A percentile compares a stretch with the other conserved stretches of the same genome.
Conservation (phyloP, 75 land plant species). For the Pinus albicaulis region DNA sequence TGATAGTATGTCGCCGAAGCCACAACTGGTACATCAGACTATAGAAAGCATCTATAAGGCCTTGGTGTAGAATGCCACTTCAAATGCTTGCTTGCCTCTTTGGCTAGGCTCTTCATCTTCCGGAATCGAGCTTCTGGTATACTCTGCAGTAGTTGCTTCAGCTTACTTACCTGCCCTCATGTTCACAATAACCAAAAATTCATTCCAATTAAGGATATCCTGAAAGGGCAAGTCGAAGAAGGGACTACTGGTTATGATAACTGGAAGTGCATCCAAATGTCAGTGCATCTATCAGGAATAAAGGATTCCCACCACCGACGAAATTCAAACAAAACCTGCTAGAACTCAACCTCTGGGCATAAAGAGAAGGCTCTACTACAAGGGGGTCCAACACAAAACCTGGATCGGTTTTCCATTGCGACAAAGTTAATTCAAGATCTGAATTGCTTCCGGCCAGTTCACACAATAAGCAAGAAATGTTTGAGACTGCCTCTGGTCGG, state of each 20-base stretch:
- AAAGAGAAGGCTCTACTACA: conserved; percentile 8
- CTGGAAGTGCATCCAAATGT: conserved; percentile 68
- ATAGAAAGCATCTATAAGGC: conserved; percentile 57
- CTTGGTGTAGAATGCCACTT: conserved; percentile 42
- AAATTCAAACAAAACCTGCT: conserved; percentile 63
- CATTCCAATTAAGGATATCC: conserved; percentile 62
- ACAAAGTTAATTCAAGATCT: conserved; percentile 2
- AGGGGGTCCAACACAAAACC: conserved; percentile 19
- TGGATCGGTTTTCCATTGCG: conserved; percentile 13
- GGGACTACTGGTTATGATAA: conserved; percentile 42
- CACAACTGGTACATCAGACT: conserved; percentile 71
- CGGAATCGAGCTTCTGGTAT: conserved; percentile 17
- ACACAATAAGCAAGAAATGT: neutral
- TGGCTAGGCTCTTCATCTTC: conserved; percentile 35
- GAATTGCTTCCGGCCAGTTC: neutral
- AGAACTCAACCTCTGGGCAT: conserved; percentile 12
- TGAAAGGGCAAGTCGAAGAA: conserved; percentile 64
- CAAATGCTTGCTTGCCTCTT: conserved; percentile 48
- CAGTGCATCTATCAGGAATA: conserved; percentile 45
- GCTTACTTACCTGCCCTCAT: conserved; percentile 12
- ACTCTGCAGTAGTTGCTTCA: conserved; percentile 30
- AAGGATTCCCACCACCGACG: conserved; percentile 17
- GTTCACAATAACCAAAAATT: conserved; percentile 46
- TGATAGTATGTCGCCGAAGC: conserved; percentile 57
- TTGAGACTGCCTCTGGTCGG: neutral